Conservation (phyloP, 805 yeast genomes). For the Nakazawaea anatomiae region DNA sequence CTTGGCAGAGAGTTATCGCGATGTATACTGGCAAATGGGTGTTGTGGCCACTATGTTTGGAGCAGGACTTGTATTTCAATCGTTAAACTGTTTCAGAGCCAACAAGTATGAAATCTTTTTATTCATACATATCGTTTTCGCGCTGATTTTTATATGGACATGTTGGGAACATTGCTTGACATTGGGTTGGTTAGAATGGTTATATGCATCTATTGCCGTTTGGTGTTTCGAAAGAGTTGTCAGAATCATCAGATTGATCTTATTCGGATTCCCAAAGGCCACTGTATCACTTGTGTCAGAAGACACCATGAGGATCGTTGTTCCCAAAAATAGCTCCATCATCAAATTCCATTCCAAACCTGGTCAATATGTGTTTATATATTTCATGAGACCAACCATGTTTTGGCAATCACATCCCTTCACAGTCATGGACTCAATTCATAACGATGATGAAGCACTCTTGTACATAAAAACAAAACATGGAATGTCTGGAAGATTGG, state of each 20-base stretch:
- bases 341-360: conserved; percentile 41
- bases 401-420: conserved; percentile 78
- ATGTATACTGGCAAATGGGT: conserved; percentile 20
- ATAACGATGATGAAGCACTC: conserved; percentile 30
- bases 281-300: conserved; percentile 14
- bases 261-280: conserved; percentile 20
- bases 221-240: conserved; percentile 48
- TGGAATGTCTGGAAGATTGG: conserved; percentile 48
- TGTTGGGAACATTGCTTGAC: conserved; percentile 51
- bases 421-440: conserved; percentile 41
- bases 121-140: conserved; percentile 51
- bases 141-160: conserved; percentile 43
- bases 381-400: conserved; percentile 43
- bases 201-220: conserved; percentile 33
- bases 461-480: conserved; percentile 46
- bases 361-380: conserved; percentile 42
- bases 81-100: conserved; percentile 45
- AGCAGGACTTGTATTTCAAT: conserved; percentile 40
- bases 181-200: conserved; percentile 29
- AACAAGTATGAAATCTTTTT: conserved; percentile 56
- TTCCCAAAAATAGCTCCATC: not conserved
- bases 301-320: conserved; percentile 25
- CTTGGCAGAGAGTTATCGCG: not conserved
- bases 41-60: conserved; percentile 33
- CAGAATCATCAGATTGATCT: conserved; percentile 27